Percentiles rank a stretch among this genome's conserved stretches.
Evolutionary conservation across 495 filamentous ascomycete species (phyloP).

Genomic region (Rostrohypoxylon terebratum): DNA sequence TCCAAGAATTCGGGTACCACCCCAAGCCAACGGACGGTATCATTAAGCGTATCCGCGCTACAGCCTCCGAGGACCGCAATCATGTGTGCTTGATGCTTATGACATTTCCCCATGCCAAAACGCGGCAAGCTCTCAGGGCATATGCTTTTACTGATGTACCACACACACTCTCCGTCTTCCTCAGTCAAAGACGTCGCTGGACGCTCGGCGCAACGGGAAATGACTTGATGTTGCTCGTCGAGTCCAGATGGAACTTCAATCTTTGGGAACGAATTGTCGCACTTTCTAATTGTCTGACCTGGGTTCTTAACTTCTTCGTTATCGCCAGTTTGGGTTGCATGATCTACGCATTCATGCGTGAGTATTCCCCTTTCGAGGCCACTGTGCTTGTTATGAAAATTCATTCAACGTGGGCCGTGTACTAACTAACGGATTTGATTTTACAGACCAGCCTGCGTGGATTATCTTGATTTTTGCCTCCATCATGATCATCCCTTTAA

Average conservation of each 20-base stretch:
- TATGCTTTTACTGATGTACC: constrained; percentile 50
- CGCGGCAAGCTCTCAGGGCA: constrained; percentile 47
- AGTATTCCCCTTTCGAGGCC: constrained; percentile 5
- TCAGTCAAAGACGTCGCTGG: constrained; percentile 51
- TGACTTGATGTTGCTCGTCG: constrained; percentile 46
- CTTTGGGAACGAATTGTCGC: constrained; percentile 48
- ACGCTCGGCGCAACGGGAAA: constrained; percentile 49
- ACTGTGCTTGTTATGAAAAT: neutral
- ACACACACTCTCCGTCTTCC: constrained; percentile 46
- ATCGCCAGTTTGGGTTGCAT: constrained; percentile 47
- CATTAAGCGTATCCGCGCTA: constrained; percentile 48
- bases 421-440: constrained; percentile 2
- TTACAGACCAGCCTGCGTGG: constrained; percentile 38
- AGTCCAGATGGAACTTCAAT: constrained; percentile 34
- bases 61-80: constrained; percentile 47
- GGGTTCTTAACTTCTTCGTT: constrained; percentile 48
- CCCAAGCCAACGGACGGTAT: constrained; percentile 47
- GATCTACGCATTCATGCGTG: constrained; percentile 42
- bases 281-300: constrained; percentile 45
- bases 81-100: constrained; percentile 51
- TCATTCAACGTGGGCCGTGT: neutral
- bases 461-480: constrained; percentile 49
- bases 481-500: constrained; percentile 45
- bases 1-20: constrained; percentile 49
- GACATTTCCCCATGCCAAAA: constrained; percentile 41